These are phyloP conservation scores for Strobilomyces echinocephalus DNA, from an alignment of 768 basidiomycete genomes.

Conservation along the genomic window DNA sequence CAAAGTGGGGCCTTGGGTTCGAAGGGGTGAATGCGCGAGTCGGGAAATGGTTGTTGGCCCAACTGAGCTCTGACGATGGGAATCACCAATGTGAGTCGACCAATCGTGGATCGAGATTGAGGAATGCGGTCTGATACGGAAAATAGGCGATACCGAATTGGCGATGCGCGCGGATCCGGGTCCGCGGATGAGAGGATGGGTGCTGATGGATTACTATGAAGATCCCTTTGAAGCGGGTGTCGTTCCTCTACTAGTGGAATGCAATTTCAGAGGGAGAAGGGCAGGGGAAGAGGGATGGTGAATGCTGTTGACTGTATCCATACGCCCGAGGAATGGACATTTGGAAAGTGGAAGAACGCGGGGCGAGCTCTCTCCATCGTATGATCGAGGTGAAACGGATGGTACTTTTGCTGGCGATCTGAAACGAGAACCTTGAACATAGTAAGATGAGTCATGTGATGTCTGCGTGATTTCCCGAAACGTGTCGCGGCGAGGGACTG, in stretches of 20 bases:
- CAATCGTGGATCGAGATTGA: neutral
- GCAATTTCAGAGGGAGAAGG: constrained; percentile 59
- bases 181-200: constrained; percentile 67
- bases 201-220: constrained; percentile 66
- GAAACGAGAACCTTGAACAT: neutral
- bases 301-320: neutral
- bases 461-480: too few species aligned
- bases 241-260: constrained; percentile 68
- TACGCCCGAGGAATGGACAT: neutral
- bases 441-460: too few species aligned
- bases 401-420: neutral
- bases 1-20: constrained; percentile 68
- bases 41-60: constrained; percentile 63
- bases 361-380: neutral
- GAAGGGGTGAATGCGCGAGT: constrained; percentile 82
- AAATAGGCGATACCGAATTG: neutral
- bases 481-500: neutral
- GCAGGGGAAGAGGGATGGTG: constrained; percentile 41
- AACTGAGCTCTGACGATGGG: constrained; percentile 28
- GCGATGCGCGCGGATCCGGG: neutral
- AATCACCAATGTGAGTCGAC: neutral
- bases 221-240: constrained; percentile 51
- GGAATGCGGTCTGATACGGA: neutral
- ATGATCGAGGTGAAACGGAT: neutral
- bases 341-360: neutral